Conservation (phyloP, 2,329 filamentous ascomycete species). For the Cercospora sp. region DNA sequence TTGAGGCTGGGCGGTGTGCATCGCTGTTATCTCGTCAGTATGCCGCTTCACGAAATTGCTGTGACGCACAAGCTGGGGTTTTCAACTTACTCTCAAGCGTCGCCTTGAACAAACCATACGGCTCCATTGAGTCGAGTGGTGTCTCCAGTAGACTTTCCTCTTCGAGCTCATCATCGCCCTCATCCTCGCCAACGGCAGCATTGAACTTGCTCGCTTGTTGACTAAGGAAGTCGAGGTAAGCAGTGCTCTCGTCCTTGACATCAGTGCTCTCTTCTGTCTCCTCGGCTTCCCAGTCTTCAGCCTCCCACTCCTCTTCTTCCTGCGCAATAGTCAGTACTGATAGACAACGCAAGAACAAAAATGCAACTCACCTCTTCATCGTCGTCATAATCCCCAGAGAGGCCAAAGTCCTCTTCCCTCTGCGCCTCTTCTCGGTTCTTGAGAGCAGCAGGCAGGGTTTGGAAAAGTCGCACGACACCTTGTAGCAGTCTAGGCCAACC, state of each 20-base stretch:
- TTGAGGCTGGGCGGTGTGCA: slow-evolving; percentile 83
- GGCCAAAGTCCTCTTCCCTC: slow-evolving; percentile 76
- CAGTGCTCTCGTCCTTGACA: slow-evolving; percentile 83
- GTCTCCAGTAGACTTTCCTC: slow-evolving; percentile 92
- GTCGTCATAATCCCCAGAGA: slow-evolving; percentile 72
- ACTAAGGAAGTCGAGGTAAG: slow-evolving; percentile 93
- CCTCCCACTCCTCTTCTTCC: slow-evolving; percentile 78
- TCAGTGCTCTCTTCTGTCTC: slow-evolving; percentile 66
- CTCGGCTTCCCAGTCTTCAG: slow-evolving; percentile 67
- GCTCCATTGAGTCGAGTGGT: slow-evolving; percentile 91
- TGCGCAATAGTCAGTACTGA: slow-evolving; percentile 18
- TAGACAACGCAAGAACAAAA: background rate
- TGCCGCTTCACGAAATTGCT: background rate
- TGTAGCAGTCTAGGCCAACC: slow-evolving; percentile 91
- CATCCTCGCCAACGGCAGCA: slow-evolving; percentile 60
- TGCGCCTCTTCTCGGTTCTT: slow-evolving; percentile 92
- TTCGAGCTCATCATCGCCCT: slow-evolving; percentile 84
- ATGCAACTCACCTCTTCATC: slow-evolving; percentile 60
- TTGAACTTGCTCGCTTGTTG: slow-evolving; percentile 61
- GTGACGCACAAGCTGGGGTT: background rate
- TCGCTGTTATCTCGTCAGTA: slow-evolving; percentile 49
- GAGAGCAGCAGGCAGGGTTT: slow-evolving; percentile 81
- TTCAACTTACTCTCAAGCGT: slow-evolving; percentile 53
- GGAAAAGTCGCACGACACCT: slow-evolving; percentile 88
- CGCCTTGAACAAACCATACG: slow-evolving; percentile 83